phyloP scores from a whole-genome alignment of 106 monocot genomes.

The Dendrobium huoshanense region DNA sequence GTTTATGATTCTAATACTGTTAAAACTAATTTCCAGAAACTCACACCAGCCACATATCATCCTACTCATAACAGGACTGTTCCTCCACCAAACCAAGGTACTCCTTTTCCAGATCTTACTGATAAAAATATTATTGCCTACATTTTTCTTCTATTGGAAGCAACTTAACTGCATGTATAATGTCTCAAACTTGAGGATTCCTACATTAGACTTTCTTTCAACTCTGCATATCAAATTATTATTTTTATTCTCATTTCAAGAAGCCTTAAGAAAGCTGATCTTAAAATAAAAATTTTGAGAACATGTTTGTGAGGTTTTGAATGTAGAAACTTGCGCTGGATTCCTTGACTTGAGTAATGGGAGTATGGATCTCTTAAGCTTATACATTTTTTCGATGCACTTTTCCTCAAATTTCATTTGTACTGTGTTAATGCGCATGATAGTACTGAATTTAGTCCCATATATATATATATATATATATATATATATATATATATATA shows the following conservation, averaged over 20 bases:
- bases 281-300: no score
- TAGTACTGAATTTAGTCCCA: no score
- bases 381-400: not conserved
- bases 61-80: slow-evolving; percentile 62
- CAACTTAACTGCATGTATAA: not conserved
- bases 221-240: no score
- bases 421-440: no score
- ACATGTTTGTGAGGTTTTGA: no score
- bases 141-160: not conserved
- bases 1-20: slow-evolving; percentile 7
- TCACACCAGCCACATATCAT: slow-evolving; percentile 53
- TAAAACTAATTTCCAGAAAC: slow-evolving; percentile 44
- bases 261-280: no score
- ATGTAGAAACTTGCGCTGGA: no score
- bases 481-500: no score
- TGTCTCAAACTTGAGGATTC: not conserved
- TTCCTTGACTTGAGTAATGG: no score
- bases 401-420: no score
- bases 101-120: not conserved
- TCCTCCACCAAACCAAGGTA: slow-evolving; percentile 81
- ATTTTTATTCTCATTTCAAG: no score
- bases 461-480: no score
- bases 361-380: not conserved
- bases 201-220: not conserved
- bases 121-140: not conserved